Base-by-base conservation (phyloP, 75 land plant species). In the Sequoiadendron giganteum region DNA sequence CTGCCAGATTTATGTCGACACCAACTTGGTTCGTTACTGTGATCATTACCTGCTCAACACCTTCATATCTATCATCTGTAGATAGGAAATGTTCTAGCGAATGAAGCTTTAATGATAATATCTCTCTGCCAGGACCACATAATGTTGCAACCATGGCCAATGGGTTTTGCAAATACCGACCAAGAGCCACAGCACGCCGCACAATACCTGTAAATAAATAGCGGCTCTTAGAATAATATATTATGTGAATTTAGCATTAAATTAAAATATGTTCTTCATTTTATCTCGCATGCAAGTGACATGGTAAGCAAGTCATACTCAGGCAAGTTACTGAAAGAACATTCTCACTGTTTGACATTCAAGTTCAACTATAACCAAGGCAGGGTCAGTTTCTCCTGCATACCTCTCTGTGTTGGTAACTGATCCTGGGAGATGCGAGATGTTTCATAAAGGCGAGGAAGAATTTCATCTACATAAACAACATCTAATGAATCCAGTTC, bases 21-120 rank as follows among this genome's bases (percentile, higher is more conserved):
- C 99, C 99, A 42, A 98, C 96, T 86, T 97, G 99, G 87, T 96
- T 98, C 2, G 98, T 94, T 15, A 92, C 94, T 89, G 96, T 97
- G 7, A 98, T 93, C 98, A 98, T 90, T 25, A 98, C 89, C 86
- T 97, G 95, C 86, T 98, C 98, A 87, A 95, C 87, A 90, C 94
- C 89, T 45, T 89, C 94, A 92, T 96, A 98, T 85, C 93, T 92
- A 87, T 98, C 99, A 94, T 98, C 98, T 72, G 93, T 86, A 14
- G 92, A 88, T 32, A 98, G 91, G 82, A 95, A 95, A 79, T 88
- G 89, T 56, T 98, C 97, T 72, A 94, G 86, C 6, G 93, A 85
- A 86, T 88, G 86, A 56, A 98, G 96, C 90, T 94, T 95, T 92
- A 95, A 95, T 25, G 99, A 98, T 61, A 96, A 90, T 65, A 98